These are phyloP conservation scores for Petunia secreta DNA, from an alignment of 257 asterid species.

Conservation along the genomic window DNA sequence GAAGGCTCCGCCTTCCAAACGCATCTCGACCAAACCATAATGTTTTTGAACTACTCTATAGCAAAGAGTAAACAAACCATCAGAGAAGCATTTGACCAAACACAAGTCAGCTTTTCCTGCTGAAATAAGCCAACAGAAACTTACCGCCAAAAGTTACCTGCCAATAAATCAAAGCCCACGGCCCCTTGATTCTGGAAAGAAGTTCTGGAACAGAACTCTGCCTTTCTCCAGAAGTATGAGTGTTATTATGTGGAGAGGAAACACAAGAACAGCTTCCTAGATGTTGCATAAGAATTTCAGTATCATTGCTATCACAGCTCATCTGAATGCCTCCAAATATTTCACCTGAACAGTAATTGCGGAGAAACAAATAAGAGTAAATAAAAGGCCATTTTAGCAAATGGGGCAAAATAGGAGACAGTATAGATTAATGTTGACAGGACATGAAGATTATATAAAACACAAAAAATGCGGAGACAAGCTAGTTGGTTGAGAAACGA, in stretches of 20 bases:
- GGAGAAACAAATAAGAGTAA: not conserved
- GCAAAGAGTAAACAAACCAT: slow-evolving; percentile 18
- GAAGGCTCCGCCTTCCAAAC: slow-evolving; percentile 93
- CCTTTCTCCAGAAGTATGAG: slow-evolving; percentile 46
- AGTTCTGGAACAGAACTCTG: slow-evolving; percentile 61
- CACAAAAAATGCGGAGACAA: not conserved
- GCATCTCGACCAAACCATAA: slow-evolving; percentile 99
- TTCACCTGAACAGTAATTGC: slow-evolving; percentile 58
- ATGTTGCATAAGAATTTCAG: slow-evolving; percentile 76
- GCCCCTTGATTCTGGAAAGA: slow-evolving; percentile 89
- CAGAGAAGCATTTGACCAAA: slow-evolving; percentile 8
- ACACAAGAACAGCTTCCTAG: slow-evolving; percentile 63
- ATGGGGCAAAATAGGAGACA: not conserved
- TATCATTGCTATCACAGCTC: slow-evolving; percentile 60
- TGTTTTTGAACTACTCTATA: slow-evolving; percentile 77
- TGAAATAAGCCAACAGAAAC: slow-evolving; percentile 47
- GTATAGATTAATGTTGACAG: not conserved
- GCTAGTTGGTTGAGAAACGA: not conserved
- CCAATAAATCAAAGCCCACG: slow-evolving; percentile 96
- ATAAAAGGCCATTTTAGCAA: not conserved
- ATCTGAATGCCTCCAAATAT: slow-evolving; percentile 78
- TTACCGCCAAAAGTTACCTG: slow-evolving; percentile 96
- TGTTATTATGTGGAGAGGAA: slow-evolving; percentile 43
- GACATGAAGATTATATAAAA: not conserved
- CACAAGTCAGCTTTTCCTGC: slow-evolving; percentile 25